Evolutionary conservation across 2,329 filamentous ascomycete species (phyloP).

Genomic region (Pestalotiopsis sp.): DNA sequence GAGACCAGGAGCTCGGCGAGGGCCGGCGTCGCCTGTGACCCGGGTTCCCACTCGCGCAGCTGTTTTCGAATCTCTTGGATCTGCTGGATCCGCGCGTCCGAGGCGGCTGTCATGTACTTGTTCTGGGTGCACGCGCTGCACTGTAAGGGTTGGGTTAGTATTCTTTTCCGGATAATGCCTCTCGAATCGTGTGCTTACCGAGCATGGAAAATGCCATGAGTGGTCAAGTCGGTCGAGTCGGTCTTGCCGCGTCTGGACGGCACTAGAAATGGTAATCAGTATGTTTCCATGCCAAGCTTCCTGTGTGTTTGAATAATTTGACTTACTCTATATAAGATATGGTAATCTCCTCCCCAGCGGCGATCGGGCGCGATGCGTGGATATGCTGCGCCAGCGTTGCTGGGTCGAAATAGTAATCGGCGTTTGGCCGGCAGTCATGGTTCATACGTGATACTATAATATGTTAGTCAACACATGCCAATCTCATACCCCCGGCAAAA

Average conservation of each 20-base stretch:
- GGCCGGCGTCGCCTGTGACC: slow-evolving; percentile 34
- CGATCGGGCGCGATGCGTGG: slow-evolving; percentile 41
- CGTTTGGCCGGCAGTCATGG: slow-evolving; percentile 49
- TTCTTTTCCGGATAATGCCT: background rate
- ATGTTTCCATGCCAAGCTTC: background rate
- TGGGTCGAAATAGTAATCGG: slow-evolving; percentile 45
- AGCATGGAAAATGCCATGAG: slow-evolving; percentile 45
- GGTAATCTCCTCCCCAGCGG: slow-evolving; percentile 45
- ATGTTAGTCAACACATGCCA: too few relatives aligned
- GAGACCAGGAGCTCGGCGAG: slow-evolving; percentile 43
- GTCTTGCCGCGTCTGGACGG: slow-evolving; percentile 30
- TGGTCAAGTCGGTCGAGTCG: slow-evolving; percentile 33
- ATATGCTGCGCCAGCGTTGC: slow-evolving; percentile 41
- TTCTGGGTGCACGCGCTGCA: slow-evolving; percentile 41
- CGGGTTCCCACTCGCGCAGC: slow-evolving; percentile 33
- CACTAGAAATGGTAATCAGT: slow-evolving; percentile 23
- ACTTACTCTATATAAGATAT: slow-evolving; percentile 44
- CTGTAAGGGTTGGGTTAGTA: background rate
- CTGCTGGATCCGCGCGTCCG: slow-evolving; percentile 41
- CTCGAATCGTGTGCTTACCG: background rate
- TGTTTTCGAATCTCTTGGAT: slow-evolving; percentile 33
- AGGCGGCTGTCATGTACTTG: slow-evolving; percentile 29
- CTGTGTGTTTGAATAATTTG: background rate
- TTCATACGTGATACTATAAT: slow-evolving; percentile 42
- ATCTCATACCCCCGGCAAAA: background rate